A percentile compares a stretch with the other conserved stretches of the same genome.
These are phyloP conservation scores for Plasmodium chabaudi DNA, from an alignment of 169 alveolate genomes.

Conservation along the genomic window DNA sequence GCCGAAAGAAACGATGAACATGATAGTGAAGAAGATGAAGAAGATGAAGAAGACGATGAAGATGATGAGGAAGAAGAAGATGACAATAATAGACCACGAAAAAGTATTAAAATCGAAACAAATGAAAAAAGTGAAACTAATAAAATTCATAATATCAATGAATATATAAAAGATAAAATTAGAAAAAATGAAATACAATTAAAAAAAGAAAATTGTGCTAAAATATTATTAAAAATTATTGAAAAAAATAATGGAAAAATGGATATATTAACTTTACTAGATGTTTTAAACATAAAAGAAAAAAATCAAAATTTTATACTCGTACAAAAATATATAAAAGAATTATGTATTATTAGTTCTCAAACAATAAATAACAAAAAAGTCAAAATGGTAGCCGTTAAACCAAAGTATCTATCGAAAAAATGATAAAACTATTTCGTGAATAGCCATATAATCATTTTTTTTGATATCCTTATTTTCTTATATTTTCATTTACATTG, in stretches of 20 bases:
- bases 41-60: constrained; percentile 54
- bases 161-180: constrained; percentile 67
- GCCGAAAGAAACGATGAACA: background rate
- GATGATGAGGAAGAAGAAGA: constrained; percentile 25
- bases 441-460: too few relatives aligned
- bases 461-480: too few relatives aligned
- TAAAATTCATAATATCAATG: constrained; percentile 45
- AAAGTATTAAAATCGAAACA: constrained; percentile 4
- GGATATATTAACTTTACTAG: constrained; percentile 48
- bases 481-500: too few relatives aligned
- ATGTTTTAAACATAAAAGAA: constrained; percentile 72
- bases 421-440: background rate
- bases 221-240: constrained; percentile 52
- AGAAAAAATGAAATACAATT: constrained; percentile 71
- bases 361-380: constrained; percentile 59
- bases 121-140: constrained; percentile 48
- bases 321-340: constrained; percentile 66
- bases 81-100: constrained; percentile 19
- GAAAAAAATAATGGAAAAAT: constrained; percentile 75
- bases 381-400: constrained; percentile 66
- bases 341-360: constrained; percentile 63
- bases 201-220: constrained; percentile 72
- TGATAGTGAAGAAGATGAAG: constrained; percentile 41
- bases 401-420: constrained; percentile 44
- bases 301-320: constrained; percentile 66